Base-by-base conservation (phyloP, 2,329 filamentous ascomycete species). In the Aspergillus novoparasiticus region DNA sequence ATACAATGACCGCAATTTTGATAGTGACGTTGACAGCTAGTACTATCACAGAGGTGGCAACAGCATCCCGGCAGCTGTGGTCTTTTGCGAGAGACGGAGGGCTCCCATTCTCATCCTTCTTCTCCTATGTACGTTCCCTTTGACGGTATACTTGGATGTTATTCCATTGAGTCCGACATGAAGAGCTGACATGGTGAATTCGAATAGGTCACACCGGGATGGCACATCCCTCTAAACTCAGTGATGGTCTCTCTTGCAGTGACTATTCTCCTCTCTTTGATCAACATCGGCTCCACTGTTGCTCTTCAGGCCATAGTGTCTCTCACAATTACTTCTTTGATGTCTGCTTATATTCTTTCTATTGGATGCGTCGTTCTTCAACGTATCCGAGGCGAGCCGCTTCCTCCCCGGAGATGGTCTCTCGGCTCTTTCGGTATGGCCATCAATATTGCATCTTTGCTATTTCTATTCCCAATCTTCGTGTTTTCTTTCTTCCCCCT, bases 31-130 rank as follows among this genome's bases (percentile, higher is more conserved):
- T 82, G 6, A 80, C 81, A 1, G 82, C 80, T 21, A 82, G 81
- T 41, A 83, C 81, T 16, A 82, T 86, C 23, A 83, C 82, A 1
- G 83, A 85, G 63, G 81, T 89, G 0, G 85, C 84, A 1, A 84
- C 87, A 0, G 85, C 86, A 0, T 87, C 85, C 0, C 81, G 86
- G 14, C 81, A 86, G 60, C 81, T 85, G 12, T 87, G 83, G 83
- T 83, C 85, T 0, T 87, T 87, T 69, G 78, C 79, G 3, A 76
- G 80, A 28, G 80, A 81, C 60, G 67, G 71, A 36, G 80, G 80
- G 4, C 59, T 81, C 4, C 79, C 78, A 3, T 79, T 78, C 62
- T 79, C 76, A 30, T 57, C 64, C 0, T 78, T 77, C 59, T 76
- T 81, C 30, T 71, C 72, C 58, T 71, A 77, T 64, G 79, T 81